A percentile compares a stretch with the other conserved stretches of the same genome.
phyloP scores from a whole-genome alignment of 345 rosid genomes.

The Syzygium jambos region DNA sequence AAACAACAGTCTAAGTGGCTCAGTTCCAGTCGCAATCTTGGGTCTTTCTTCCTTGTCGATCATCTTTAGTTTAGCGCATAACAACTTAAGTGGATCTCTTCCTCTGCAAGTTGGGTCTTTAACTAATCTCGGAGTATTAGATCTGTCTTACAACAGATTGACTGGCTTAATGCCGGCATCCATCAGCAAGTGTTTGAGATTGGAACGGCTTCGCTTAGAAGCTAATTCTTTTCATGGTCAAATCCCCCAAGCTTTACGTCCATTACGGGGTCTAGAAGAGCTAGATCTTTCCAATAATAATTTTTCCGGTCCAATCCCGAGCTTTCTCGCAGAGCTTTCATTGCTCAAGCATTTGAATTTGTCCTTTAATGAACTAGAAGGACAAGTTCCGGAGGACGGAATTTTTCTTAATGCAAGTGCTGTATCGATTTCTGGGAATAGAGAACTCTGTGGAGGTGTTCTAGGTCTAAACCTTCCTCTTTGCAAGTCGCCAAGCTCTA shows the following conservation, averaged over 20 bases:
- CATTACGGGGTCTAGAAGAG: neutral
- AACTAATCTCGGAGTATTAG: accelerated
- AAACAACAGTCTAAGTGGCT: neutral
- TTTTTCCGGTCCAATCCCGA: neutral
- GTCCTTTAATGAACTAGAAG: neutral
- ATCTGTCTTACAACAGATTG: neutral
- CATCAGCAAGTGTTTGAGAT: neutral
- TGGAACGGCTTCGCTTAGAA: neutral
- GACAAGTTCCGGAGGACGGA: neutral
- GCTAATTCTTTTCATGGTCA: neutral
- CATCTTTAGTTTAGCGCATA: neutral
- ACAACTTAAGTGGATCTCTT: neutral
- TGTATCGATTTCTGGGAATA: neutral
- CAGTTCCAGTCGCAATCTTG: accelerated
- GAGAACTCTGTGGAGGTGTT: neutral
- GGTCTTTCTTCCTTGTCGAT: neutral
- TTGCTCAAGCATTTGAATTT: neutral
- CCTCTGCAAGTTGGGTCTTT: neutral
- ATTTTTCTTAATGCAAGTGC: neutral
- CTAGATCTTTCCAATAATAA: neutral
- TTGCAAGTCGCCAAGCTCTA: neutral
- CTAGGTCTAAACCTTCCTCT: neutral
- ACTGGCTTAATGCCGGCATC: neutral
- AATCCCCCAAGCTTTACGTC: neutral
- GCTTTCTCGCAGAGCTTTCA: too few species aligned